These are phyloP conservation scores for Dryas octopetala DNA, from an alignment of 306 rosid genomes.

Conservation along the genomic window DNA sequence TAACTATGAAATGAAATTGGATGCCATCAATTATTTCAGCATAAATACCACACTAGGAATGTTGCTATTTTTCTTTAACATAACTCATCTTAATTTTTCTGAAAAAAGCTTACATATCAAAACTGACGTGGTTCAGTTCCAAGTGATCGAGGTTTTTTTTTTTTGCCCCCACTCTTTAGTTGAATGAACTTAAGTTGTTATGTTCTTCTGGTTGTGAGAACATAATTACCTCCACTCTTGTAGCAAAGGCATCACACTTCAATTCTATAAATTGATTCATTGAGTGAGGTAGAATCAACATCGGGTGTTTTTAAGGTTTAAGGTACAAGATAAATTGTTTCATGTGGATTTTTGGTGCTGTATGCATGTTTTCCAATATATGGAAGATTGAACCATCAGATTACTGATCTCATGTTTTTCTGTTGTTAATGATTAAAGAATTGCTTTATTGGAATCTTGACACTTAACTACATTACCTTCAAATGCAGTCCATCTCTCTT, in stretches of 20 bases:
- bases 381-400: background rate
- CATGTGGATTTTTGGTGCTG: background rate
- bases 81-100: background rate
- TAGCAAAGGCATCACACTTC: background rate
- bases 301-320: background rate
- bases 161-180: background rate
- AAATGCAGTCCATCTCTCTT: conserved; percentile 72
- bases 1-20: background rate
- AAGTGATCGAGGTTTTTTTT: background rate
- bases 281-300: background rate
- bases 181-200: background rate
- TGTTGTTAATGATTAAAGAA: conserved; percentile 8
- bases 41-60: background rate
- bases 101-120: background rate
- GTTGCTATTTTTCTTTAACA: background rate
- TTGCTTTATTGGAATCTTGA: conserved; percentile 3
- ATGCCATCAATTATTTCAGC: background rate
- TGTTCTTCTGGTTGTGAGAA: background rate
- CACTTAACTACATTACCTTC: conserved; percentile 25
- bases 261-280: background rate
- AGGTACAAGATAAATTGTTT: background rate
- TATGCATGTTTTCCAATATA: background rate
- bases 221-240: background rate
- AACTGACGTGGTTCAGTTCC: background rate
- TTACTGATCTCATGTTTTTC: background rate